These are phyloP conservation scores for Pistacia vera DNA, from an alignment of 345 rosid species.

Conservation along the genomic window DNA sequence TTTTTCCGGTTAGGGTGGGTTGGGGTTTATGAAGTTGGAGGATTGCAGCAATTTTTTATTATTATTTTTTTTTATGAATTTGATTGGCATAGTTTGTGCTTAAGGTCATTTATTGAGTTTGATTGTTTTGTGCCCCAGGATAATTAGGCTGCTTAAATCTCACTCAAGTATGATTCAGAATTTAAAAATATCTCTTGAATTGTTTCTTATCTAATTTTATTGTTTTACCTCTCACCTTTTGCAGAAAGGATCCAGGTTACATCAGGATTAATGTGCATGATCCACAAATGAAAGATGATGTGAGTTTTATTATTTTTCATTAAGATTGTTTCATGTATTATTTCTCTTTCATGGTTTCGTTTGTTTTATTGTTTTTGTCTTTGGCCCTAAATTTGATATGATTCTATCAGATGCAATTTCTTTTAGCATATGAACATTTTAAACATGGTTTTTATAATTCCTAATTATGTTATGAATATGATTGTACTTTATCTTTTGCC, in stretches of 20 bases:
- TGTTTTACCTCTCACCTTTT: constrained; percentile 14
- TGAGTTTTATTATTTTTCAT: constrained; percentile 38
- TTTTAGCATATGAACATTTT: background rate
- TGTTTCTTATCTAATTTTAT: background rate
- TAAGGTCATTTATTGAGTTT: background rate
- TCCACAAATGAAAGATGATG: constrained; percentile 92
- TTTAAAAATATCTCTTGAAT: background rate
- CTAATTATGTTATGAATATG: background rate
- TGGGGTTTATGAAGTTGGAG: background rate
- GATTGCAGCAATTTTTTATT: background rate
- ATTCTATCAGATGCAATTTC: background rate
- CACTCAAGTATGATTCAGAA: background rate
- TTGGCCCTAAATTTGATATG: background rate
- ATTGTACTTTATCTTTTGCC: constrained; percentile 18
- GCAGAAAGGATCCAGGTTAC: constrained; percentile 97
- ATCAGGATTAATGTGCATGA: constrained; percentile 80
- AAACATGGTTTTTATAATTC: background rate
- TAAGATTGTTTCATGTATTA: background rate
- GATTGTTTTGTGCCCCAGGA: background rate
- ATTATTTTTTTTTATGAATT: background rate
- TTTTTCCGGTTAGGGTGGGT: background rate
- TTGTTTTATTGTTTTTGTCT: background rate
- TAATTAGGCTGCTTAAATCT: background rate
- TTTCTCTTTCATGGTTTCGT: background rate
- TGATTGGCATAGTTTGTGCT: background rate